Evolutionary conservation across 371 early-diverging fungal species (phyloP), one percentile per base, ranked within the genome.

Genomic region (Apophysomyces variabilis): DNA sequence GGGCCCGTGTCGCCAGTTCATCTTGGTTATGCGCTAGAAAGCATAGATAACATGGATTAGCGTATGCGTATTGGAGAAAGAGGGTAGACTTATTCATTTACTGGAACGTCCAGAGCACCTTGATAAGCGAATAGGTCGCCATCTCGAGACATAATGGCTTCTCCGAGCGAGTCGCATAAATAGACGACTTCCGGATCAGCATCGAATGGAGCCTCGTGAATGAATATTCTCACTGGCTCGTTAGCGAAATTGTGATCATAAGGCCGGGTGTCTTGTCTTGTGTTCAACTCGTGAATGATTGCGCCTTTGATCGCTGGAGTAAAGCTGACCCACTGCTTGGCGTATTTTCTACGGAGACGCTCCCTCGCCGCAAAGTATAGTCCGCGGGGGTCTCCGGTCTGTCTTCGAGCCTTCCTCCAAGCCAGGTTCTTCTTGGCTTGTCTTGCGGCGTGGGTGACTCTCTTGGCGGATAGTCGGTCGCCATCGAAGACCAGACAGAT

Each of bases 101-200:
- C 60, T 37, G 47, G 16, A 46, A 58, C 65, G n/a, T 65, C 47
- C 13, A 65, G 26, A 12, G 65, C 65, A 26, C 65, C 65, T 12
- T 37, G 37, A 26, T 58, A 58, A 9, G 50, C 65, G 16, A 59
- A 65, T 9, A 65, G 38, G 39, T 65, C 65, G 14, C 60, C 59
- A 21, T 65, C 18, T 18, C 18, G 18, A 18, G 18, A 18, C 18
- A 18, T 18, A 18, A 18, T 18, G 18, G 18, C 18, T 18, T 18
- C 65, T 26, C 39, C n/a, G 37, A 58, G 9, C 5, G 38, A 11
- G n/a, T 58, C 16, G 38, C 59, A 58, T 37, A 65, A 32, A 37
- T 58, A 65, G 3, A 65, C 59, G 11, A 62, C 11, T 35, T 64
- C 57, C n/a, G 54, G 57, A 41, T 57, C 63, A 32, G 57, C 60